phyloP scores from a whole-genome alignment of 2,329 filamentous ascomycete species.

The Beauveria brongniartii region DNA sequence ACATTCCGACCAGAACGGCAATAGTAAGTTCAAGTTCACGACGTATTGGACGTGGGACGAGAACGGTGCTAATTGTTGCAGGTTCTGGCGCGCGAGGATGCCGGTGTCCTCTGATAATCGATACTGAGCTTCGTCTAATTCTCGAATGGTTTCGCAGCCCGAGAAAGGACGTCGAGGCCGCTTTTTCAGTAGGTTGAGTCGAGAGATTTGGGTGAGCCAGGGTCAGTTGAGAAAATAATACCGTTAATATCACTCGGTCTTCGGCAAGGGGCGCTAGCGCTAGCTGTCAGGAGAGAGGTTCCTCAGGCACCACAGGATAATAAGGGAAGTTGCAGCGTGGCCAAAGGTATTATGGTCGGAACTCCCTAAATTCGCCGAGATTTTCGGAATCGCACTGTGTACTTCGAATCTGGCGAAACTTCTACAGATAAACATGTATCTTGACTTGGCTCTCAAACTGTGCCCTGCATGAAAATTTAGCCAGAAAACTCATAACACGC shows the following conservation, averaged over 20 bases:
- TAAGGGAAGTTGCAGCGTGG: constrained; percentile 2
- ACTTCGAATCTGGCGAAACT: not conserved
- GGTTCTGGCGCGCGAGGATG: constrained; percentile 43
- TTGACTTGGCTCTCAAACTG: not conserved
- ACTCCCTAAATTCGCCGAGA: constrained; percentile 12
- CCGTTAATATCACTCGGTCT: not conserved
- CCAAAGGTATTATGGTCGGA: not conserved
- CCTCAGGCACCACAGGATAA: constrained; percentile 8
- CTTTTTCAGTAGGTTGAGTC: not conserved
- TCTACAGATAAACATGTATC: not conserved
- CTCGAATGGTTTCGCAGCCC: not conserved
- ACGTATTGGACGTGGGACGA: not conserved
- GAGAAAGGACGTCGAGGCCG: not conserved
- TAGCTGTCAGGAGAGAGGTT: not conserved
- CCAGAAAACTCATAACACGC: not conserved
- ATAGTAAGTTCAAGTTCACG: constrained; percentile 50
- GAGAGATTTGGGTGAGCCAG: no score
- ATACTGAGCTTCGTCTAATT: not conserved
- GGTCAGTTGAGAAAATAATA: not conserved
- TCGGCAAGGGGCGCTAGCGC: not conserved
- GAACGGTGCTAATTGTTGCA: constrained; percentile 18
- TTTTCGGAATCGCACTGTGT: constrained; percentile 11
- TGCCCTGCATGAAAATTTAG: not conserved
- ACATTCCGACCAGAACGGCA: constrained; percentile 76
- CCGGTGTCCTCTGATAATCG: constrained; percentile 16